These are phyloP conservation scores for Colletotrichum truncatum DNA, from an alignment of 2,329 filamentous ascomycete species.

Conservation along the genomic window DNA sequence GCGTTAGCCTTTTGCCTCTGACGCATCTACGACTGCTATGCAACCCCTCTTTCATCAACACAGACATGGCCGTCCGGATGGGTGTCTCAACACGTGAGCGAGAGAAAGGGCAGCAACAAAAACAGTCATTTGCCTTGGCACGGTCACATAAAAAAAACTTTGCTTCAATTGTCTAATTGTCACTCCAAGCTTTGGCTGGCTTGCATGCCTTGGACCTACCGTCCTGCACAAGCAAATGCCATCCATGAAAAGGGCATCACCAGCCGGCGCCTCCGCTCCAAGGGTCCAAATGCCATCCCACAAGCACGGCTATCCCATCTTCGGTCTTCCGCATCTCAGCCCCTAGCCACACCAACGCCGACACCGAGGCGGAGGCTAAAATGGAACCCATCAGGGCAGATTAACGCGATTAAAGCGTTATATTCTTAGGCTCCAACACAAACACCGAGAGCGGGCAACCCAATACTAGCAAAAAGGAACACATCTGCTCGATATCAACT, in stretches of 20 bases:
- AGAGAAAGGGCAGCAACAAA: constrained; percentile 12
- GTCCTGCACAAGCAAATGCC: not conserved
- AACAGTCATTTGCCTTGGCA: too few species aligned
- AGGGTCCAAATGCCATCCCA: constrained; percentile 24
- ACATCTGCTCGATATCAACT: too few species aligned
- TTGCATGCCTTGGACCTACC: not conserved
- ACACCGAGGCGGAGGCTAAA: not conserved
- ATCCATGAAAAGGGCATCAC: not conserved
- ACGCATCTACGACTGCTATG: not conserved
- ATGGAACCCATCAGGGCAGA: too few species aligned
- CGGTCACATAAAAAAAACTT: constrained; percentile 22
- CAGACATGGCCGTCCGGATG: not conserved
- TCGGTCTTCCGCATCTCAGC: not conserved
- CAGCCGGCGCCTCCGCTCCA: not conserved
- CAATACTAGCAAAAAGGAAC: too few species aligned
- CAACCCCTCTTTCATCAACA: not conserved
- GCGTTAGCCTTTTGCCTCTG: constrained; percentile 9
- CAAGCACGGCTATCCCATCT: constrained; percentile 18
- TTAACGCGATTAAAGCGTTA: too few species aligned
- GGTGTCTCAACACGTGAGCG: constrained; percentile 7
- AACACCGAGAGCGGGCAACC: too few species aligned
- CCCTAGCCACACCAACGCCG: not conserved
- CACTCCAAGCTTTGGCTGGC: not conserved
- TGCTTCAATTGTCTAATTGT: not conserved
- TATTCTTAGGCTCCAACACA: too few species aligned